These are phyloP conservation scores for Mrakia gelida DNA, from an alignment of 768 basidiomycete genomes.

Conservation along the genomic window DNA sequence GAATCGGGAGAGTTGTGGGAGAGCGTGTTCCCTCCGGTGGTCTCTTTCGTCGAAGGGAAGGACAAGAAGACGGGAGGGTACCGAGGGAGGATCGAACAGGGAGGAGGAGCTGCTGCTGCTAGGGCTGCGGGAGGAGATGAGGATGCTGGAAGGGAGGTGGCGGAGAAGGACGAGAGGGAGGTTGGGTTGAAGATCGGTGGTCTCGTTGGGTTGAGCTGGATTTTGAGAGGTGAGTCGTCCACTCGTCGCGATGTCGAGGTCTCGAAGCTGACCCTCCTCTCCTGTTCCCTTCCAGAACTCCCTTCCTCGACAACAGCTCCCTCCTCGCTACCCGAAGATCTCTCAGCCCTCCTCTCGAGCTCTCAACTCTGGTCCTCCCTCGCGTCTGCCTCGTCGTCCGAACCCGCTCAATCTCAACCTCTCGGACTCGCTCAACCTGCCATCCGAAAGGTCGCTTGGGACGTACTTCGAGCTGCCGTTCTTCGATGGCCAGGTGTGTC, in stretches of 20 bases:
- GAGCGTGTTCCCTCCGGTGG: slow-evolving; percentile 43
- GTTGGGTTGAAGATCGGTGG: slow-evolving; percentile 38
- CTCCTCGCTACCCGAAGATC: slow-evolving; percentile 44
- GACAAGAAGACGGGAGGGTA: slow-evolving; percentile 33
- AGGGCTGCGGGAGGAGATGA: slow-evolving; percentile 10
- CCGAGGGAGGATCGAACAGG: slow-evolving; percentile 24
- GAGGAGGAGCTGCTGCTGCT: neutral
- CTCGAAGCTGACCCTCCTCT: neutral
- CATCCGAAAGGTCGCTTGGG: slow-evolving; percentile 70
- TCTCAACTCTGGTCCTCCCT: slow-evolving; percentile 50
- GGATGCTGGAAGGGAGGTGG: slow-evolving; percentile 22
- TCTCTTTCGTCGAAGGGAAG: slow-evolving; percentile 25
- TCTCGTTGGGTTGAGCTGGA: slow-evolving; percentile 40
- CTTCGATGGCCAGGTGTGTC: slow-evolving; percentile 18
- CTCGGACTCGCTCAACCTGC: slow-evolving; percentile 66
- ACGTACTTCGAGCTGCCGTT: slow-evolving; percentile 10
- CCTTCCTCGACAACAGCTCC: neutral
- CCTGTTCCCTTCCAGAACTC: neutral
- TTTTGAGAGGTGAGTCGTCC: slow-evolving; percentile 35
- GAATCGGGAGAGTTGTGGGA: slow-evolving; percentile 42
- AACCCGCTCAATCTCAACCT: slow-evolving; percentile 23
- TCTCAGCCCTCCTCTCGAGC: slow-evolving; percentile 61
- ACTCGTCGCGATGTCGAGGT: neutral
- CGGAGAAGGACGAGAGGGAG: slow-evolving; percentile 34
- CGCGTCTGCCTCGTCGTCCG: slow-evolving; percentile 38